Base-by-base conservation (phyloP, 2,329 filamentous ascomycete species). In the Talaromyces sp. region DNA sequence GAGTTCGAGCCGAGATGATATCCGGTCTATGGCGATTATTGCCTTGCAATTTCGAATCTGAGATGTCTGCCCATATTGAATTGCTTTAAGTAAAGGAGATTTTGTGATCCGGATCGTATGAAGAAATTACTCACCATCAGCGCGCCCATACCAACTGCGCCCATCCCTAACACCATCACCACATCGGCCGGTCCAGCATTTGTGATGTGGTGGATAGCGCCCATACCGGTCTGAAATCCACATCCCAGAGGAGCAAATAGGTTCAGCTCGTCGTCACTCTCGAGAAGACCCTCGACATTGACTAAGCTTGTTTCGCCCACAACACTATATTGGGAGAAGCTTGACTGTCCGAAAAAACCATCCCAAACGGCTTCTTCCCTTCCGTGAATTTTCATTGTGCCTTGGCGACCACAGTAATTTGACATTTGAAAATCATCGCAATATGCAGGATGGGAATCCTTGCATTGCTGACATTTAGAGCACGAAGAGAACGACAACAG, bases 271-370 rank as follows among this genome's bases (percentile, higher is more conserved):
- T 63, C 57, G 9, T 35, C 35, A 3, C 38, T 56, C 54, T 78
- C 72, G 12, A 79, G 70, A 38, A 77, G 63, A 4, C 64, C 66
- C 7, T 70, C 70, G 3, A 77, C 78, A 59, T 80, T 81, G 26
- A 80, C 70, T 12, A 78, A 70, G 3, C 70, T 74, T 26, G 67
- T 73, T 50, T 75, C 71, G 55, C 71, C 70, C 0, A 78, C 77
- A 19, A 80, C 66, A 6, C 72, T 75, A 50, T 72, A 66, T 60
- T 64, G 70, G 1, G 78, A 72, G 61, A 79, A 80, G 53, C 77
- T 80, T 1, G 74, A 77, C 61, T 81, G 78, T 1, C 80, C 80
- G 66, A 82, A 81, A 68, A 83, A 84, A 9, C 63, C 65, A 3
- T 76, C 76, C 4, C 68, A 69, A 32, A 77, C 68, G 17, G 69